Evolutionary conservation across 2,329 filamentous ascomycete genomes (phyloP), one percentile per base, ranked within the genome.

Genomic region (Diaporthe sp.): DNA sequence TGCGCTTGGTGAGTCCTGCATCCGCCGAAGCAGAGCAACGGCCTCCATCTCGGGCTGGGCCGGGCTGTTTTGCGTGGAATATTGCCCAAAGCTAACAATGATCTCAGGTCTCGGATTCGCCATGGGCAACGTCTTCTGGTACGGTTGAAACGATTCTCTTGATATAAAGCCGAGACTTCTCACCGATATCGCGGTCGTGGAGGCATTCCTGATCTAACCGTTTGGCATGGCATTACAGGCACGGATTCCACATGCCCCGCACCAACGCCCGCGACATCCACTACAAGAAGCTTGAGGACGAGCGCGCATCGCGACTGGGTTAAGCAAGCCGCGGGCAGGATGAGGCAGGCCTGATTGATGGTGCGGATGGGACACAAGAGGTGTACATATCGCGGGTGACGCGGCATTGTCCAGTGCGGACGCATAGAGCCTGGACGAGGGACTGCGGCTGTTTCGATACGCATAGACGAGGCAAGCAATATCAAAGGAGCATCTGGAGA

Each of bases 161-260:
- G 49, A 42, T 12, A 39, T 22, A 15, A 9, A 31, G n/a, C 49
- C 22, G 15, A 8, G 4, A 13, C 5, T 28, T 28, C 8, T 8
- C 10, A 31, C 22, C 22, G 37, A 22, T 7, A 8, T 20, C 49
- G 47, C 13, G 47, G 25, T 7, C 13, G 13, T 70, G 49, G 34
- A 49, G n/a, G 5, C 20, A n/a, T 31, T 42, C 57, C 63, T 71
- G 20, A 25, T 51, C 74, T 65, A 74, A 65, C 53, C 37, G 37
- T 7, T 61, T 37, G 34, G 25, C 44, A 22, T 51, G 15, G 63
- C 49, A 17, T 17, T 74, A 78, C 78, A 92, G 90, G 90, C 90
- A 91, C 87, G 90, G 90, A 83, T 92, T 83, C 86, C 90, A 92
- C 86, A 85, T 91, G 81, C 90, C 90, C 79, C 89, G 90, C 83